Evolutionary conservation across 371 early-diverging fungal species (phyloP).

Genomic region (Actinomucor elegans): DNA sequence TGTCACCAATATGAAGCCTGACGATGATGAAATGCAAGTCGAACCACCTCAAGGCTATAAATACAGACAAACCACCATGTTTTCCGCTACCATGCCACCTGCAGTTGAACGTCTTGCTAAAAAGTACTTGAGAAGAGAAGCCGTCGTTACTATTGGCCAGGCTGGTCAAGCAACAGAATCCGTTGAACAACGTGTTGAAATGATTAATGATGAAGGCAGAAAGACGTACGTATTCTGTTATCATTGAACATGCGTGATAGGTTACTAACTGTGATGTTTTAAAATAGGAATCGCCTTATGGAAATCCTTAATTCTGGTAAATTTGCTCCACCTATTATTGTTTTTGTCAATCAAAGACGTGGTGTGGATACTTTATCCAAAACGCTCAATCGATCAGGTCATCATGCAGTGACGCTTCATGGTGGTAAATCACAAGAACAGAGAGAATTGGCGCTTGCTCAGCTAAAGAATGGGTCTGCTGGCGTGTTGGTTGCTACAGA

Average conservation of each 20-base stretch:
- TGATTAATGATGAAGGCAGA: constrained; percentile 81
- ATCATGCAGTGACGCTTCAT: constrained; percentile 81
- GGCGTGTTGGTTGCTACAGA: constrained; percentile 93
- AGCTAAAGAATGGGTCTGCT: constrained; percentile 74
- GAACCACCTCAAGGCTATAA: constrained; percentile 44
- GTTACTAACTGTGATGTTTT: neutral
- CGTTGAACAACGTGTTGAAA: constrained; percentile 94
- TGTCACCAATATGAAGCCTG: constrained; percentile 86
- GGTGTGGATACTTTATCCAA: constrained; percentile 76
- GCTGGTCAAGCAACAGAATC: constrained; percentile 96
- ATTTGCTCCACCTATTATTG: constrained; percentile 87
- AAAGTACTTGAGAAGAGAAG: constrained; percentile 89
- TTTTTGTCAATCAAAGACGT: constrained; percentile 97
- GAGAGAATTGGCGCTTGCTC: constrained; percentile 72
- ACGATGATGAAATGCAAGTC: constrained; percentile 56
- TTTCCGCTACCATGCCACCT: constrained; percentile 99
- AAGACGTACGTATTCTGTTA: constrained; percentile 60
- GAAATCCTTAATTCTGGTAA: constrained; percentile 68
- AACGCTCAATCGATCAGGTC: constrained; percentile 70
- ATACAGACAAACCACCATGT: constrained; percentile 98
- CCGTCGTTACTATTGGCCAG: constrained; percentile 96
- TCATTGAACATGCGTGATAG: neutral
- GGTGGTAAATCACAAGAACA: constrained; percentile 97
- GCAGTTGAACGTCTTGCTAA: constrained; percentile 94
- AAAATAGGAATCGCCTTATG: constrained; percentile 66